Evolutionary conservation across 2,329 filamentous ascomycete species (phyloP), one percentile per base, ranked within the genome.

Genomic region (Trichoderma cornu-damae): DNA sequence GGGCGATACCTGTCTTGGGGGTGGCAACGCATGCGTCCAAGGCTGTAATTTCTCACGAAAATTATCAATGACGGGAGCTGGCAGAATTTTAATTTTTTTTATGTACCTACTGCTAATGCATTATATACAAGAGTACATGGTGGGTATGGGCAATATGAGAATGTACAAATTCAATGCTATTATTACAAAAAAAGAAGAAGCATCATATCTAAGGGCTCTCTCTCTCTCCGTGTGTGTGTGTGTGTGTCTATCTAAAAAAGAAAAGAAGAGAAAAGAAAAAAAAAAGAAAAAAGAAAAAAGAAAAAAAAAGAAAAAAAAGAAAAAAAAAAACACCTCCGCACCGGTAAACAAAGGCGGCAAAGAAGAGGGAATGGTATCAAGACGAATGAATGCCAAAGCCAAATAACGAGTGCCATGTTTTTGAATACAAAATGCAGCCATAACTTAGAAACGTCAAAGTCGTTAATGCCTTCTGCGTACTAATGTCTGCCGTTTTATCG

Each of bases 341-440:
- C 18, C 22, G 16, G 32, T 18, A 46, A 50, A 37, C 20, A 50
- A 62, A 61, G 62, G 62, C 61, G 62, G 62, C 64, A 61, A 22
- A 44, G 50, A 26, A 37, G 61, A 64, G 67, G 44, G 30, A 66
- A 65, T 71, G 68, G 68, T 71, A 71, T 71, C 69, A 69, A 62
- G 64, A 67, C 65, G 58, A 64, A 68, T 65, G 57, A 65, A 66
- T 68, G 65, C 64, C 64, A 61, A 35, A 63, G 61, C 64, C 65
- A 66, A 67, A 62, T 28, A 40, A 37, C 62, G 61, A 66, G 63
- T 59, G 63, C 64, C 57, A 62, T 35, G 61, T 56, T 54, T n/a
- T 44, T 59, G 57, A 60, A 56, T 62, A 59, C 55, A 46, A 61
- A 37, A 51, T 55, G 53, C 52, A 59, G 35, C 53, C 57, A 47